Evolutionary conservation across 2,329 filamentous ascomycete species (phyloP), one percentile per base, ranked within the genome.

Genomic region (Paramyrothecium sp.): DNA sequence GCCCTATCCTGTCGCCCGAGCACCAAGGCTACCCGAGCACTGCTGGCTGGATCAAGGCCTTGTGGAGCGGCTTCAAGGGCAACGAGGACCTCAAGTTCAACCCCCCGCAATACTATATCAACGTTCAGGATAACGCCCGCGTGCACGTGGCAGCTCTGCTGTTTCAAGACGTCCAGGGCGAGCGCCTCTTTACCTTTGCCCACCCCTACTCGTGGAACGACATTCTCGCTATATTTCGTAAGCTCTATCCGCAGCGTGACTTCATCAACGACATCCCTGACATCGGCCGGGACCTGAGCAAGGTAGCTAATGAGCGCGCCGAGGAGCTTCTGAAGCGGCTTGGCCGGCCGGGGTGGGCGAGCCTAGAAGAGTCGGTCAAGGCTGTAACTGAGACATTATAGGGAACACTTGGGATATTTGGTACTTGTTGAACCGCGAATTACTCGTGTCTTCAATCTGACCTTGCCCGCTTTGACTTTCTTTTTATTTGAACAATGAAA

Each of bases 71-170:
- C n/a, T 7, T 30, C 16, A 19, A 30, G 7, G 49, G 49, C 23
- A 26, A 51, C 13, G 7, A 44, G 4, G 7, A 44, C 38, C 38
- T 7, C 38, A 44, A 44, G n/a, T 44, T 44, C 33, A 38, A 44
- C 5, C 13, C 47, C 20, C 12, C 17, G 8, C 51, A 59, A 19
- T 55, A 59, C 13, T 59, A 46, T 16, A 33, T 57, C n/a, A 17
- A 59, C 17, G 50, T 57, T 12, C 26, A 54, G 33, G 58, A 59
- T 23, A 34, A 23, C 20, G 55, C 46, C 2, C 22, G 44, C 4
- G 48, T 58, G n/a, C 57, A 58, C 41, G 44, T 54, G 11, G 57
- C 51, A 11, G 55, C 53, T 13, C 22, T 33, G 1, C 46, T 59
- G 33, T 17, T 53, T 3, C 10, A 48, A 13, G 10, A 30, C 20